phyloP scores from a whole-genome alignment of 2,329 filamentous ascomycete species.

The Fusarium sp. region DNA sequence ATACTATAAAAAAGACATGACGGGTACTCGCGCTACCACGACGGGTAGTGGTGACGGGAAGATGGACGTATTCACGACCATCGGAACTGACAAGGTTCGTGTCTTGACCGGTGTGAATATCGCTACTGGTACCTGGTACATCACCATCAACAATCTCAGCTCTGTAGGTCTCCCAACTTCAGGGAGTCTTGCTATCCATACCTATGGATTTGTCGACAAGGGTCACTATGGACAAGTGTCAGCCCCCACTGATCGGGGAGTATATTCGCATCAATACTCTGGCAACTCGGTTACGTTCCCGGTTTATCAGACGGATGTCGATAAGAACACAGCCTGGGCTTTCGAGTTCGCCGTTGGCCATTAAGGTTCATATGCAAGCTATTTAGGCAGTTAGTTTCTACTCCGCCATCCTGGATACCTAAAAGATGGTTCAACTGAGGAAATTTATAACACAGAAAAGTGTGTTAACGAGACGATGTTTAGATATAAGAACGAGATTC shows the following conservation, averaged over 20 bases:
- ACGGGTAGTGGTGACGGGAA: neutral
- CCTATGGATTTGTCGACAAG: constrained; percentile 1
- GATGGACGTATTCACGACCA: constrained; percentile 1
- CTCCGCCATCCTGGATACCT: neutral
- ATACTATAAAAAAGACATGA: constrained; percentile 11
- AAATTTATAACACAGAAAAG: neutral
- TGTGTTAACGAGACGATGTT: neutral
- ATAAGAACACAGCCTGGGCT: constrained; percentile 8
- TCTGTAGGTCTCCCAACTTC: constrained; percentile 1
- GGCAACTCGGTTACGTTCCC: neutral
- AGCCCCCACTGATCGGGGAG: neutral
- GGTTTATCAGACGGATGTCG: neutral
- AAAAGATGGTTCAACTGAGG: neutral
- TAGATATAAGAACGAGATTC: constrained; percentile 13
- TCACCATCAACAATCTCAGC: constrained; percentile 3
- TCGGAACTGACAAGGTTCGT: constrained; percentile 1
- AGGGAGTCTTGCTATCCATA: constrained; percentile 6
- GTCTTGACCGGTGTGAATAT: neutral
- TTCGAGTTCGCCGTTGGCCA: neutral
- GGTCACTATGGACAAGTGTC: constrained; percentile 7
- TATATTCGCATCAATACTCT: neutral
- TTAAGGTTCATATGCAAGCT: neutral
- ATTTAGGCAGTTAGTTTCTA: neutral
- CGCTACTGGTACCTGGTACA: constrained; percentile 1
- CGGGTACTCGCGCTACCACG: neutral